Conservation (phyloP, 1,139 yeast genomes). For the Scheffersomyces lignicola region DNA sequence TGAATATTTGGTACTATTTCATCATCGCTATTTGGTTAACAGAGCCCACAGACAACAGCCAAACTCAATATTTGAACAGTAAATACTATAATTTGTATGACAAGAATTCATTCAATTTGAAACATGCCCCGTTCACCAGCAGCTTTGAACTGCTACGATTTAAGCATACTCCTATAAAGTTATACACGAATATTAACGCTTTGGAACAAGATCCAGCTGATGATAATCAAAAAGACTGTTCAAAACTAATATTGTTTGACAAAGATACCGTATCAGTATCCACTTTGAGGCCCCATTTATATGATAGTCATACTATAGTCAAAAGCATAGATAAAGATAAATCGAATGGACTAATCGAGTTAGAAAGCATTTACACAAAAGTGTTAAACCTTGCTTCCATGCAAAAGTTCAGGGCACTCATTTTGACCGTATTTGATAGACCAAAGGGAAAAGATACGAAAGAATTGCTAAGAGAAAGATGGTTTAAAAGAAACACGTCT, state of each 20-base stretch:
- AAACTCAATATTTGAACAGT: no score
- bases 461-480: constrained; percentile 18
- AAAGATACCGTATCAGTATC: no score
- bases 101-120: neutral
- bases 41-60: no score
- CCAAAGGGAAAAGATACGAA: constrained; percentile 10
- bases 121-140: neutral
- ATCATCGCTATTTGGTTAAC: no score
- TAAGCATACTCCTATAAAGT: neutral
- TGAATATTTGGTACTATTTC: constrained; percentile 1
- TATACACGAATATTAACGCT: neutral
- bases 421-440: neutral
- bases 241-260: neutral
- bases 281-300: no score
- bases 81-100: neutral
- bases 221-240: neutral
- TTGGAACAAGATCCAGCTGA: neutral
- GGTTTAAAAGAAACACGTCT: constrained; percentile 34
- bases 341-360: neutral
- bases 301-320: no score
- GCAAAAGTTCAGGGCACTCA: neutral
- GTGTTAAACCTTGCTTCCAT: neutral
- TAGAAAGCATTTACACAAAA: neutral
- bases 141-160: neutral
- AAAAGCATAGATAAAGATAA: no score